Evolutionary conservation across 768 basidiomycete species (phyloP).

Genomic region (Leccinum truebloodii): DNA sequence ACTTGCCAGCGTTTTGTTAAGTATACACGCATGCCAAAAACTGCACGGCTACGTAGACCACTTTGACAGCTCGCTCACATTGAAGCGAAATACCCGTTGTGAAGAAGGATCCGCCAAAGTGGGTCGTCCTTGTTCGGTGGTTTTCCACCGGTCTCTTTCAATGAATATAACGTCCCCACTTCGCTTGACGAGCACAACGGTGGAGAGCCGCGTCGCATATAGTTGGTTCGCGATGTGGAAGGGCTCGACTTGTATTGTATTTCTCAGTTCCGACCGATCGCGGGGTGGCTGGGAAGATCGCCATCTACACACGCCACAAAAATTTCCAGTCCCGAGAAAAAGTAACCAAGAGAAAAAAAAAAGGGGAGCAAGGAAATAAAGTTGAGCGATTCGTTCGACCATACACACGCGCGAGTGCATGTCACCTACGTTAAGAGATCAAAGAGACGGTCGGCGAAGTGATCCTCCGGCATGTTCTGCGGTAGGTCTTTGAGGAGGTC

Average conservation of each 20-base stretch:
- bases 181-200: constrained; percentile 64
- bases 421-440: constrained; percentile 66
- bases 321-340: neutral
- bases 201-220: constrained; percentile 76
- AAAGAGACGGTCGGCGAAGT: constrained; percentile 61
- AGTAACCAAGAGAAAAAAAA: neutral
- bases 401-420: constrained; percentile 1
- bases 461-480: constrained; percentile 45
- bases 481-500: constrained; percentile 41
- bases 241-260: constrained; percentile 67
- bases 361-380: neutral
- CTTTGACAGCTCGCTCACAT: constrained; percentile 21
- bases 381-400: constrained; percentile 8
- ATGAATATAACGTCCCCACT: constrained; percentile 63
- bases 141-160: constrained; percentile 69
- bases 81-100: constrained; percentile 56
- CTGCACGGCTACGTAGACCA: constrained; percentile 21
- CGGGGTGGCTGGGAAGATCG: constrained; percentile 41
- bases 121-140: constrained; percentile 41
- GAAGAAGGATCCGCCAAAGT: constrained; percentile 40
- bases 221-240: constrained; percentile 28
- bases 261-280: constrained; percentile 54
- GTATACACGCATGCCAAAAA: constrained; percentile 10
- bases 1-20: constrained; percentile 19
- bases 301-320: constrained; percentile 19